A percentile compares a stretch with the other conserved stretches of the same genome.
Evolutionary conservation across 169 alveolate genomes (phyloP).

Genomic region (Theileria orientalis): DNA sequence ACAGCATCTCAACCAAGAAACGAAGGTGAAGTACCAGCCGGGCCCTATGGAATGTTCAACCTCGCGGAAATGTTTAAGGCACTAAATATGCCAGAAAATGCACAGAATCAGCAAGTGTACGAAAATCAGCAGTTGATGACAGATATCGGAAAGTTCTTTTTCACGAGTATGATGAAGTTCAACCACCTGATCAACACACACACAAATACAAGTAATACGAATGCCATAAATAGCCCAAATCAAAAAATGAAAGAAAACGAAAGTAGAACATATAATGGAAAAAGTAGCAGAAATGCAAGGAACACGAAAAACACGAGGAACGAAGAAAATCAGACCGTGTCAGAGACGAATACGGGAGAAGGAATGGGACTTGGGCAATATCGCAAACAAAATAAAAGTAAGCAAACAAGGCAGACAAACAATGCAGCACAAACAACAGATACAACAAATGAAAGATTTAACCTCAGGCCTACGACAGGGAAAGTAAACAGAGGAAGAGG

Average conservation of each 20-base stretch:
- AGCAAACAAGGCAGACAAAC: neutral
- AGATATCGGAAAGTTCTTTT: slow-evolving; percentile 60
- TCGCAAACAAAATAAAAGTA: slow-evolving; percentile 8
- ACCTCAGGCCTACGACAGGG: neutral
- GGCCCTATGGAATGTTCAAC: neutral
- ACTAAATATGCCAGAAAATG: neutral
- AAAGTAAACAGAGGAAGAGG: neutral
- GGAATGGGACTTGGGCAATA: neutral
- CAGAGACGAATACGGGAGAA: neutral
- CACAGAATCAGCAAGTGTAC: neutral
- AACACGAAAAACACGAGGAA: neutral
- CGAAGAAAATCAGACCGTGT: neutral
- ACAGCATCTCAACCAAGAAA: neutral
- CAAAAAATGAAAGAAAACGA: neutral
- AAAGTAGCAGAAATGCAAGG: neutral
- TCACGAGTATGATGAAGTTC: slow-evolving; percentile 61
- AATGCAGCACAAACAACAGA: neutral
- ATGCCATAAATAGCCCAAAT: neutral
- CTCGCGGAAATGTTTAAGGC: slow-evolving; percentile 9
- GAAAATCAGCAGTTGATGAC: slow-evolving; percentile 41
- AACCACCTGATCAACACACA: slow-evolving; percentile 39
- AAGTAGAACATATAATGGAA: neutral
- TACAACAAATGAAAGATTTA: neutral
- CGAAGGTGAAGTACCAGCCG: neutral
- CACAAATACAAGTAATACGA: neutral